These are phyloP conservation scores for Tetrahymena thermophila DNA, from an alignment of 73 alveolate genomes.

Conservation along the genomic window DNA sequence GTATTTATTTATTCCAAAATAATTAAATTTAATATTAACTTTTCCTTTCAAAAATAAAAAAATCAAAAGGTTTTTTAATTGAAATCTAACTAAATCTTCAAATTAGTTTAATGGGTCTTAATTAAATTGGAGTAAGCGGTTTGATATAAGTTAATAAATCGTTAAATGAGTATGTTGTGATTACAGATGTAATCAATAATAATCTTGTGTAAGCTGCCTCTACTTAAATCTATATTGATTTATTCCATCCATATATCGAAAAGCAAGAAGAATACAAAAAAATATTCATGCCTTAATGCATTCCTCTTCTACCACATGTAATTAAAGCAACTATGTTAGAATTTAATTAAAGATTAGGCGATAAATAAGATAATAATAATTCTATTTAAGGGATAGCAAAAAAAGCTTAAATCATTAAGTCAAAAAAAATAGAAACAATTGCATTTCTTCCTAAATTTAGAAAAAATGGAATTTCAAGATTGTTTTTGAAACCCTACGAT, in stretches of 20 bases:
- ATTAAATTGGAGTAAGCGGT: not conserved
- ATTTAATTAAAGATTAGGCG: not conserved
- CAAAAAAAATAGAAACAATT: not conserved
- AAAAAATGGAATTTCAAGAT: not conserved
- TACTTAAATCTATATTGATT: not conserved
- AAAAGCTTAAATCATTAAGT: not conserved
- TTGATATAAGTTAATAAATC: not conserved
- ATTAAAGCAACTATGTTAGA: not conserved
- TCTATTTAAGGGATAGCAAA: not conserved
- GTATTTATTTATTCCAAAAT: not conserved
- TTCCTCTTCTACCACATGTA: not conserved
- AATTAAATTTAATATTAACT: not conserved
- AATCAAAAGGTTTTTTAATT: not conserved
- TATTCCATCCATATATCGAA: not conserved
- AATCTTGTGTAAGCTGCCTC: not conserved
- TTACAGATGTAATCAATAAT: not conserved
- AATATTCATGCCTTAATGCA: not conserved
- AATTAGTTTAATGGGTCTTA: not conserved
- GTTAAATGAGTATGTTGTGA: not conserved
- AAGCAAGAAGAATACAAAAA: not conserved
- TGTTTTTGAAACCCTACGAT: not conserved
- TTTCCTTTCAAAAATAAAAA: no score
- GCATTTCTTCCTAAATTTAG: not conserved
- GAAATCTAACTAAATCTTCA: not conserved
- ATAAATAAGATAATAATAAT: not conserved